Conservation (phyloP, 257 asterid species). For the Solanum ossicruentum region DNA sequence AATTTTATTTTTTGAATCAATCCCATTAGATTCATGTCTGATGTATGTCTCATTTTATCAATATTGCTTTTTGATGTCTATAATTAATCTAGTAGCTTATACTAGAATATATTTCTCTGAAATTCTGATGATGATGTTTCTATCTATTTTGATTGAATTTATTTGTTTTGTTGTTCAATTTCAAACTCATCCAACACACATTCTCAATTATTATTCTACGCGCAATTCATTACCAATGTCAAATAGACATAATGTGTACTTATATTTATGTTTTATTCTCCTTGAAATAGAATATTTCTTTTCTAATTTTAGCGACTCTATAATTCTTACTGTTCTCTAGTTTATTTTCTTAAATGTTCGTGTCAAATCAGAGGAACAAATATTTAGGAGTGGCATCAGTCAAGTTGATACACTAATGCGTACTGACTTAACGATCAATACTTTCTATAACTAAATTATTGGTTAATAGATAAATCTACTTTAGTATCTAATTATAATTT, state of each 20-base stretch:
- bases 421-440: too few species aligned
- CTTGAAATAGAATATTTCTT: too few species aligned
- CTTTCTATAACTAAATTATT: too few species aligned
- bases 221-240: background rate
- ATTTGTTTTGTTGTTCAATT: background rate
- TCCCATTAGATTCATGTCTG: background rate
- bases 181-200: background rate
- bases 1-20: too few species aligned
- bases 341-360: too few species aligned
- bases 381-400: too few species aligned
- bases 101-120: background rate
- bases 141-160: background rate
- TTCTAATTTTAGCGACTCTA: too few species aligned
- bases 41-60: constrained; percentile 6
- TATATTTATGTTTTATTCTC: background rate
- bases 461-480: too few species aligned
- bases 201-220: background rate
- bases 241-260: background rate
- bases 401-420: too few species aligned
- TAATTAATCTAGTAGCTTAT: background rate
- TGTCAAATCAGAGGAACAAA: too few species aligned
- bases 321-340: too few species aligned
- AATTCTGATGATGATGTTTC: background rate
- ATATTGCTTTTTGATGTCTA: background rate
- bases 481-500: background rate